Base-by-base conservation (phyloP, 495 filamentous ascomycete species). In the Venustampulla echinocandica region DNA sequence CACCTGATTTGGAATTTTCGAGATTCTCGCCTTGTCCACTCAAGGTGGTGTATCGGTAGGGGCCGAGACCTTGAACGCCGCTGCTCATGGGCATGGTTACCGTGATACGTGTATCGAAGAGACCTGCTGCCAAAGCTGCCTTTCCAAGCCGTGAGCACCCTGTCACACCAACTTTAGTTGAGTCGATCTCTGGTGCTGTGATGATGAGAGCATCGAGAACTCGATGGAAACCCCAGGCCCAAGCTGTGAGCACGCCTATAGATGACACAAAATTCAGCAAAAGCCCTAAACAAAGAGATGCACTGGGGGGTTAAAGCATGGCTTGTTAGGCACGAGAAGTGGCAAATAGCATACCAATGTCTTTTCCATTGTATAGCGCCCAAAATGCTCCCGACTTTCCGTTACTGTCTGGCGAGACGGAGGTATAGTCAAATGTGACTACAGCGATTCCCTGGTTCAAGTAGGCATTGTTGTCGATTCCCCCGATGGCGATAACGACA, bases 81-180 rank as follows among this genome's bases (percentile, higher is more conserved):
- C 67, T 67, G 52, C 69, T 71, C 71, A 75, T 74, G 27, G 71
- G 69, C 70, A 74, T 74, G 25, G 73, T 76, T 9, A 76, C 44
- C 4, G 73, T 71, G 57, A 76, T 74, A 33, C 71, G 68, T 22
- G 46, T 59, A 60, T 76, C 71, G 28, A 76, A 67, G 4, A 76
- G 63, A 10, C 71, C 68, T 10, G 70, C 69, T 1, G 69, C 73
- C 0, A 76, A 64, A 10, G 73, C 71, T 2, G 64, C 70, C 46
- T 76, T 75, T 23, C 70, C 73, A 0, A 74, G 64, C 0, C 69
- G 69, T 9, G 69, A 75, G 51, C 70, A 74, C 0, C 71, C 73
- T 1, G 70, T 76, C 27, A 75, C 71, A 36, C 70, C 70, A 5
- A 69, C 68, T 19, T 65, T 66, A 10, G 25, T 64, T 7, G 60